A percentile compares a stretch with the other conserved stretches of the same genome.
Conservation (phyloP, 108 stramenopile species). For the Cylindrotheca fusiformis region DNA sequence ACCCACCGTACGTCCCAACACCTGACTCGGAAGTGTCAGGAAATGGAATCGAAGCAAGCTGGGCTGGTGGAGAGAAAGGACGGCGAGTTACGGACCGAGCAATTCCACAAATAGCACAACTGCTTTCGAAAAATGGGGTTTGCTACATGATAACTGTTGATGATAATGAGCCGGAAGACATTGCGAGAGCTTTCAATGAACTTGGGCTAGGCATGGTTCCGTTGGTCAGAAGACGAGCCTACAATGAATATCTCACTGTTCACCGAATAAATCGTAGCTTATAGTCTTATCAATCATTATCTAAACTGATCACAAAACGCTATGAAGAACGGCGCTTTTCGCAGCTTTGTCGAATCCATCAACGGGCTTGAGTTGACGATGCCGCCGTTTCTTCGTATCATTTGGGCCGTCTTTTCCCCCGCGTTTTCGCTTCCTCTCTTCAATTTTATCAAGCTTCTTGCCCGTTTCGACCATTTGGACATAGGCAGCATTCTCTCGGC, state of each 20-base stretch:
- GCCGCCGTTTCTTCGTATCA: slow-evolving; percentile 22
- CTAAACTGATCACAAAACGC: neutral
- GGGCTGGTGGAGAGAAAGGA: slow-evolving; percentile 89
- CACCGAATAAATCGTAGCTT: slow-evolving; percentile 21
- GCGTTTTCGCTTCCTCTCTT: slow-evolving; percentile 83
- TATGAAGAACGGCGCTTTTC: slow-evolving; percentile 37
- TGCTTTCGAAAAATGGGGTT: slow-evolving; percentile 59
- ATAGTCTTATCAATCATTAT: neutral
- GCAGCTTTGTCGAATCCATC: slow-evolving; percentile 43
- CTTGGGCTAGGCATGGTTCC: slow-evolving; percentile 53
- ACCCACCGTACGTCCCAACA: slow-evolving; percentile 94
- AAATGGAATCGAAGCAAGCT: slow-evolving; percentile 82
- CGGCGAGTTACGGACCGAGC: slow-evolving; percentile 80
- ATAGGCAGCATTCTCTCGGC: slow-evolving; percentile 89
- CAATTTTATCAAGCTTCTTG: slow-evolving; percentile 83
- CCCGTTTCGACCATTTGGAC: slow-evolving; percentile 89
- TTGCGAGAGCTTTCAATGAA: slow-evolving; percentile 28
- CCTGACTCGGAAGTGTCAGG: slow-evolving; percentile 79
- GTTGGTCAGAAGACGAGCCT: slow-evolving; percentile 65
- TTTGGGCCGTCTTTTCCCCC: slow-evolving; percentile 18
- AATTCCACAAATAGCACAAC: slow-evolving; percentile 66
- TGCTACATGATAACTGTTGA: slow-evolving; percentile 88
- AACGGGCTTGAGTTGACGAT: slow-evolving; percentile 34
- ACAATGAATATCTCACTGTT: slow-evolving; percentile 81
- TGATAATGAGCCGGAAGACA: slow-evolving; percentile 80